A percentile compares a stretch with the other conserved stretches of the same genome.
Conservation (phyloP, 495 filamentous ascomycete genomes). For the Xylaria nigripes region DNA sequence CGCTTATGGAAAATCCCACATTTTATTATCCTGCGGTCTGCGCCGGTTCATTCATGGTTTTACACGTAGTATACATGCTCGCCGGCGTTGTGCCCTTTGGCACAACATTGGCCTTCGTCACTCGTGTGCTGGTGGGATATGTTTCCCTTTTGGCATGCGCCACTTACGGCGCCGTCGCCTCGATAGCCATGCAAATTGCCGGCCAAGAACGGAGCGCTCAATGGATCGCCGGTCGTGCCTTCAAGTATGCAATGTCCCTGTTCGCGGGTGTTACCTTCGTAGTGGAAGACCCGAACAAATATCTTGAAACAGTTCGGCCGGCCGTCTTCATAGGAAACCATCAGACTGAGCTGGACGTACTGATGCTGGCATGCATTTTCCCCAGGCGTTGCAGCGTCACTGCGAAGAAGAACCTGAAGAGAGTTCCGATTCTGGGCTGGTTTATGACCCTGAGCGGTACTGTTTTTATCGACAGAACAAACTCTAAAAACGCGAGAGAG, state of each 20-base stretch:
- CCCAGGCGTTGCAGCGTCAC: conserved; percentile 89
- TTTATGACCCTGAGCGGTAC: conserved; percentile 88
- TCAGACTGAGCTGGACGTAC: conserved; percentile 88
- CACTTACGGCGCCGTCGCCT: conserved; percentile 68
- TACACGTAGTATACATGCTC: conserved; percentile 52
- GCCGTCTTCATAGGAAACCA: conserved; percentile 91
- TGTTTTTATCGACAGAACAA: conserved; percentile 89
- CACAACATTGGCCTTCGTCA: conserved; percentile 53
- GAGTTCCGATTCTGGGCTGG: conserved; percentile 86
- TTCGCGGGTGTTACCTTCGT: conserved; percentile 74
- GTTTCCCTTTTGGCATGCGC: conserved; percentile 57
- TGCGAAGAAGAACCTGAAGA: conserved; percentile 77
- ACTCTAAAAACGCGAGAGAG: conserved; percentile 68
- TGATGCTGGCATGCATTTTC: conserved; percentile 80
- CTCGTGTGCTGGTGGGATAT: conserved; percentile 65
- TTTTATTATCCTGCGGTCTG: conserved; percentile 47
- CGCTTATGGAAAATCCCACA: conserved; percentile 34
- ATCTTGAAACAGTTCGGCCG: conserved; percentile 60
- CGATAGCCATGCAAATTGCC: conserved; percentile 58
- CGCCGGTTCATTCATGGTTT: conserved; percentile 48
- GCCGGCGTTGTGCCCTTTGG: conserved; percentile 38
- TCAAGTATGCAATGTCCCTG: conserved; percentile 71
- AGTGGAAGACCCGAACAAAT: conserved; percentile 56
- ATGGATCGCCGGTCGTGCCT: conserved; percentile 73
- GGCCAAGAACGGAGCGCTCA: conserved; percentile 71